These are phyloP conservation scores for Colletotrichum camelliae DNA, from an alignment of 2,329 filamentous ascomycete species.

Conservation along the genomic window DNA sequence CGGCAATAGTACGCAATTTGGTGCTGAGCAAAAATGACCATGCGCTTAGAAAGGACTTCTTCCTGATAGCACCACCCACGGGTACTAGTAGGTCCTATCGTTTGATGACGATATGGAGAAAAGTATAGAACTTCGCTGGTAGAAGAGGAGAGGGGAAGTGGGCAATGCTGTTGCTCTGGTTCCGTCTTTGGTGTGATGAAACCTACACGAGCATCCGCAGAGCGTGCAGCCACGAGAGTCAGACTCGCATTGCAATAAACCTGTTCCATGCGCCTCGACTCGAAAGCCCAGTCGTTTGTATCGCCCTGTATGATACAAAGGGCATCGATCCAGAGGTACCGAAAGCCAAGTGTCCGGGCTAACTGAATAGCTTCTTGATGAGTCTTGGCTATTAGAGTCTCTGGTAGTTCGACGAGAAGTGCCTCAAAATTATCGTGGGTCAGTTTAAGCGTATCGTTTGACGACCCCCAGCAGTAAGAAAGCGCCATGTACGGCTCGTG, in stretches of 20 bases:
- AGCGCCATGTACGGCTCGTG: neutral
- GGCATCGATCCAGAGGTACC: conserved; percentile 5
- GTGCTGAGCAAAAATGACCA: neutral
- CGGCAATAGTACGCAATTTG: neutral
- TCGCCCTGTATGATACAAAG: conserved; percentile 21
- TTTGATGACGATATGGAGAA: neutral
- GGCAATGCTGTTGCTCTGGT: neutral
- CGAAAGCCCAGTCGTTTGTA: conserved; percentile 15
- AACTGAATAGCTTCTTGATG: neutral
- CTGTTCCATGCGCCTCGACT: conserved; percentile 17
- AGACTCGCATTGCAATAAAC: conserved; percentile 18
- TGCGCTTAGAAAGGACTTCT: neutral
- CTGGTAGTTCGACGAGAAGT: neutral
- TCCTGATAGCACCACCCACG: neutral
- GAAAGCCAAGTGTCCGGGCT: neutral
- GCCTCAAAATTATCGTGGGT: neutral
- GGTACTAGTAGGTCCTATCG: neutral
- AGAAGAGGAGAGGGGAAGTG: neutral
- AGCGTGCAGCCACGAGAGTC: conserved; percentile 5
- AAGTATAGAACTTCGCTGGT: neutral
- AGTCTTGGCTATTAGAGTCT: neutral
- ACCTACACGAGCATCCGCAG: neutral
- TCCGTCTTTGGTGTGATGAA: neutral
- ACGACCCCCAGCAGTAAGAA: neutral
- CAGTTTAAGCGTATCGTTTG: neutral